Conservation (phyloP, 768 basidiomycete genomes). For the Pleurotus tuber-regium region DNA sequence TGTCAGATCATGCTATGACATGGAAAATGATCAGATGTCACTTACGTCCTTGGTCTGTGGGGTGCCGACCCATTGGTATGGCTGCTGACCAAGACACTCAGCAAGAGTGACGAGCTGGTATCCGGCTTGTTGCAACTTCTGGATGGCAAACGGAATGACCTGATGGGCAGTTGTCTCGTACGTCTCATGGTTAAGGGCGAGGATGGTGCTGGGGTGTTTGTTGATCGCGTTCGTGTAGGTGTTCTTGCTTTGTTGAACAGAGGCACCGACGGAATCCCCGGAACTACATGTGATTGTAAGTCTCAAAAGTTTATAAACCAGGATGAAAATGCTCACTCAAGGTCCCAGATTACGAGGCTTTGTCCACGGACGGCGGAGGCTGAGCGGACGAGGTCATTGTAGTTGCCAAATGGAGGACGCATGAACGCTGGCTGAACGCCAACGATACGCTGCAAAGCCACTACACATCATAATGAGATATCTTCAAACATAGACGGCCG, state of each 20-base stretch:
- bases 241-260: conserved; percentile 25
- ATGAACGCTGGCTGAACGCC: conserved; percentile 45
- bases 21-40: conserved; percentile 23
- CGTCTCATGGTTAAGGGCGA: conserved; percentile 40
- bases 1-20: not conserved
- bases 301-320: not conserved
- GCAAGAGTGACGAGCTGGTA: conserved; percentile 43
- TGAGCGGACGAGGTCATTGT: conserved; percentile 44
- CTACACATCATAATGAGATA: conserved; percentile 17
- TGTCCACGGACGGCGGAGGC: conserved; percentile 30
- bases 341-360: conserved; percentile 32
- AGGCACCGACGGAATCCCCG: conserved; percentile 32
- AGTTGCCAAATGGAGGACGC: conserved; percentile 48
- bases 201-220: conserved; percentile 30
- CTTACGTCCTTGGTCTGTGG: conserved; percentile 17
- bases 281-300: conserved; percentile 23
- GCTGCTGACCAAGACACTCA: conserved; percentile 36
- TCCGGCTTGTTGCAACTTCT: conserved; percentile 33
- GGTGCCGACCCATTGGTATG: conserved; percentile 33
- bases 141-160: conserved; percentile 38
- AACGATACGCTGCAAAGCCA: conserved; percentile 38
- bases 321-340: conserved; percentile 20
- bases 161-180: conserved; percentile 21
- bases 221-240: conserved; percentile 24
- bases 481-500: not conserved